Evolutionary conservation across 306 rosid genomes (phyloP).

Genomic region (Sphenostylis stenocarpa): DNA sequence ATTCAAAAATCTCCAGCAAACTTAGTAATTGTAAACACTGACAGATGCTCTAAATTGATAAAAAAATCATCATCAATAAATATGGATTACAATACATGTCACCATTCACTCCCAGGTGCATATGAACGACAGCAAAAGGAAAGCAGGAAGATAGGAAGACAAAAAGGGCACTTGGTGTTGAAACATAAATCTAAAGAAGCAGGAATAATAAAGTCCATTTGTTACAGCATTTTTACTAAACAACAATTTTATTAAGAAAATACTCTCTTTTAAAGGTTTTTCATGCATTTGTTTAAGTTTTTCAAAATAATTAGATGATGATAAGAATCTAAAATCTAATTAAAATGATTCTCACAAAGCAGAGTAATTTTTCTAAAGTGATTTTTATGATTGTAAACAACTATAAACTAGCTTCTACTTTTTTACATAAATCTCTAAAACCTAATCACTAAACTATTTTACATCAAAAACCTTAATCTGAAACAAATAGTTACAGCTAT

Average conservation of each 20-base stretch:
- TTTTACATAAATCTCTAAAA: not conserved
- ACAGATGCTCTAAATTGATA: not conserved
- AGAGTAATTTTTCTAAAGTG: not conserved
- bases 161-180: not conserved
- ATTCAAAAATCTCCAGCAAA: not conserved
- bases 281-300: not conserved
- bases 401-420: not conserved
- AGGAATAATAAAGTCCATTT: not conserved
- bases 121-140: not conserved
- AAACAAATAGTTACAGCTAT: not conserved
- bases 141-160: not conserved
- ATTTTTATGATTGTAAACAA: not conserved
- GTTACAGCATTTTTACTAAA: not conserved
- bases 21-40: not conserved
- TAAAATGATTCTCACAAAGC: not conserved
- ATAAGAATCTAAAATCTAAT: not conserved
- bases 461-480: not conserved
- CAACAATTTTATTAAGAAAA: not conserved
- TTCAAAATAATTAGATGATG: not conserved
- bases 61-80: not conserved
- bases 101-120: not conserved
- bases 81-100: not conserved
- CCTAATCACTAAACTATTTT: not conserved
- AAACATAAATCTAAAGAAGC: not conserved
- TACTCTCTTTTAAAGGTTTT: not conserved